phyloP scores from a whole-genome alignment of 2,329 filamentous ascomycete species.

The Aspergillus melleus region DNA sequence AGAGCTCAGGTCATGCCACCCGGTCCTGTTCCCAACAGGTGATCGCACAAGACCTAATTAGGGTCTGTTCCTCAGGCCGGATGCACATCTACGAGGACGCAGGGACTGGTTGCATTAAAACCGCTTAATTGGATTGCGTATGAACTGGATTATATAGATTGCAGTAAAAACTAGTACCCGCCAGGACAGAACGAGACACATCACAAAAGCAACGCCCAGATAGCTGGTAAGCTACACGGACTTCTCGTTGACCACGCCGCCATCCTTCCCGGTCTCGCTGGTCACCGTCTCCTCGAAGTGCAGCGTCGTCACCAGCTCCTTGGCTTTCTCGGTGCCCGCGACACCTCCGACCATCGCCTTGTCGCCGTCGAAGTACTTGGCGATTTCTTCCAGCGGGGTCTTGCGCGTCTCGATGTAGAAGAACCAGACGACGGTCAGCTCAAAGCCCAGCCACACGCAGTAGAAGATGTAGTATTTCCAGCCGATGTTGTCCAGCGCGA shows the following conservation, averaged over 20 bases:
- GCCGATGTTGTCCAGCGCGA: slow-evolving; percentile 31
- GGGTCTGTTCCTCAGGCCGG: background rate
- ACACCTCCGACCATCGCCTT: slow-evolving; percentile 21
- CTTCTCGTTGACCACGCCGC: slow-evolving; percentile 1
- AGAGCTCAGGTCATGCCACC: slow-evolving; percentile 5
- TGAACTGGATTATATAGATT: background rate
- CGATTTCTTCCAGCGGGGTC: slow-evolving; percentile 34
- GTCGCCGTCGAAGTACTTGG: slow-evolving; percentile 35
- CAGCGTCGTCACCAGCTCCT: slow-evolving; percentile 9
- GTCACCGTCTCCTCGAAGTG: slow-evolving; percentile 3
- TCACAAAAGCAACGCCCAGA: too few species aligned
- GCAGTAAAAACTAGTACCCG: background rate
- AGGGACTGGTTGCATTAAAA: background rate
- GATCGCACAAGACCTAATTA: background rate
- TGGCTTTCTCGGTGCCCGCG: slow-evolving; percentile 22
- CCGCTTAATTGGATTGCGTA: background rate
- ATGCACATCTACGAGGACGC: background rate
- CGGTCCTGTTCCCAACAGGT: slow-evolving; percentile 2
- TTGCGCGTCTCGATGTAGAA: slow-evolving; percentile 37
- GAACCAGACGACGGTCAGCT: slow-evolving; percentile 36
- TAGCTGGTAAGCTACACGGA: background rate
- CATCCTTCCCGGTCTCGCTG: background rate
- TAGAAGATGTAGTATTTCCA: slow-evolving; percentile 44
- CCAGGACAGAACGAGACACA: background rate
- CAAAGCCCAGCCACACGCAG: slow-evolving; percentile 33